Percentiles rank a stretch among this genome's conserved stretches.
These are phyloP conservation scores for Metschnikowia picachoensis DNA, from an alignment of 805 yeast genomes.

Conservation along the genomic window DNA sequence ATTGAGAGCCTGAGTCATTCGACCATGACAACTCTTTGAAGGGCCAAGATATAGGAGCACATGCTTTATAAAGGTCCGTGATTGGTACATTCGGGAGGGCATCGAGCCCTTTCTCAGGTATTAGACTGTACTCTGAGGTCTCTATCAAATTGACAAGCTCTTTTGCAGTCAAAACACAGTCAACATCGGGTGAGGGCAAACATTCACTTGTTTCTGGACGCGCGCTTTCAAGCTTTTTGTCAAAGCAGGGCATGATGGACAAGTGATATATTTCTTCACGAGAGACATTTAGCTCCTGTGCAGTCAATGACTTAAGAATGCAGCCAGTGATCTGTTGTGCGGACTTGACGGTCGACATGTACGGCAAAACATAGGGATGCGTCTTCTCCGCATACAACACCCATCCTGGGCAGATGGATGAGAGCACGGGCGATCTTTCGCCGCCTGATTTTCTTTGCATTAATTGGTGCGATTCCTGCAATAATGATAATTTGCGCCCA, in stretches of 20 bases:
- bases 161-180: constrained; percentile 89
- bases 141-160: constrained; percentile 74
- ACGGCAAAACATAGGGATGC: constrained; percentile 76
- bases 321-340: constrained; percentile 94
- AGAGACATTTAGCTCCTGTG: constrained; percentile 26
- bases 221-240: constrained; percentile 92
- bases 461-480: constrained; percentile 36
- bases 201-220: constrained; percentile 52
- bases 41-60: constrained; percentile 65
- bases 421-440: constrained; percentile 47
- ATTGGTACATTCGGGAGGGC: constrained; percentile 2
- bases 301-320: constrained; percentile 53
- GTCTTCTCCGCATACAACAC: constrained; percentile 94
- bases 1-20: constrained; percentile 71
- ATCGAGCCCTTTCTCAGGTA: constrained; percentile 16
- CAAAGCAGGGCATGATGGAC: constrained; percentile 95
- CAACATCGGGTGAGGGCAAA: constrained; percentile 56
- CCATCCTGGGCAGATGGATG: constrained; percentile 94
- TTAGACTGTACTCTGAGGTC: constrained; percentile 42
- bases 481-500: constrained; percentile 67
- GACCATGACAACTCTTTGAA: constrained; percentile 59
- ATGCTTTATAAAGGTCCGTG: constrained; percentile 22
- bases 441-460: constrained; percentile 40
- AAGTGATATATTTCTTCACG: constrained; percentile 63
- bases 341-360: constrained; percentile 70